phyloP scores from a whole-genome alignment of 345 rosid genomes.

The Corchorus capsularis region DNA sequence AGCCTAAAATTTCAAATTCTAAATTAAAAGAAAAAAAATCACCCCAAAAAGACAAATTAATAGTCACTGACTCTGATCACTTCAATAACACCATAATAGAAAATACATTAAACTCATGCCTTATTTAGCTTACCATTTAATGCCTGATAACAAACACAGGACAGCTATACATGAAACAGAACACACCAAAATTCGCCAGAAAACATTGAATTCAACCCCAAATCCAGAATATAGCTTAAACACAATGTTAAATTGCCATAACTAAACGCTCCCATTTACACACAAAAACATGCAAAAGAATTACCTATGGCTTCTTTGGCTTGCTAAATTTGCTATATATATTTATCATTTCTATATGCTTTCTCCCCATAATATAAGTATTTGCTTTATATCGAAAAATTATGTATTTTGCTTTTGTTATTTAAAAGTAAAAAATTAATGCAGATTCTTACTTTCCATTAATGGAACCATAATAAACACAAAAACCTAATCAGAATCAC shows the following conservation, averaged over 20 bases:
- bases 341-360: no score
- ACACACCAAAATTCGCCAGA: not conserved
- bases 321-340: not conserved
- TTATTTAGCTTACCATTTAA: not conserved
- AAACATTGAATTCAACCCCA: not conserved
- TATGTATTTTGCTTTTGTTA: not conserved
- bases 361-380: no score
- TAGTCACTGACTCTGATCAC: not conserved
- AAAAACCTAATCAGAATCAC: not conserved
- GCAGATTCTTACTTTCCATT: not conserved
- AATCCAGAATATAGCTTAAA: not conserved
- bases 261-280: not conserved
- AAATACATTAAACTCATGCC: not conserved
- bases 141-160: not conserved
- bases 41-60: constrained; percentile 1
- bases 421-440: no score
- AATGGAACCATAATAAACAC: not conserved
- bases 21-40: not conserved
- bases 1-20: constrained; percentile 4
- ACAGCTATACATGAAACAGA: not conserved
- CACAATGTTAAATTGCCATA: not conserved
- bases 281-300: not conserved
- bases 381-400: not conserved
- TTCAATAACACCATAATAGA: not conserved
- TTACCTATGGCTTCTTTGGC: not conserved